Conservation (phyloP, 2,329 filamentous ascomycete species). For the Amauroascus niger region DNA sequence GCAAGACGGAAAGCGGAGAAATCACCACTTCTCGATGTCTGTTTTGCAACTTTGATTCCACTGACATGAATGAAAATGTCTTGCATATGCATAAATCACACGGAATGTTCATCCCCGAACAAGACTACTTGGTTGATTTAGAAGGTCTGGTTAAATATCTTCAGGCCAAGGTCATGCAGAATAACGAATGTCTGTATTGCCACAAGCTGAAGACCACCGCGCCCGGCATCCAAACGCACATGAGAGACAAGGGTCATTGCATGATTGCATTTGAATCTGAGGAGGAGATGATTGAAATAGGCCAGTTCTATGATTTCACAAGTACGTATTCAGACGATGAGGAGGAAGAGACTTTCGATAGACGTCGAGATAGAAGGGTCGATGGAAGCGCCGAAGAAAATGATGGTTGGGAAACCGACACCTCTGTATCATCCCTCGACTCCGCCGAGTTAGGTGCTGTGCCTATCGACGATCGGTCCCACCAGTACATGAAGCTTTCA, state of each 20-base stretch:
- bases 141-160: slow-evolving; percentile 72
- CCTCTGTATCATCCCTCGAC: slow-evolving; percentile 75
- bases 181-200: slow-evolving; percentile 80
- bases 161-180: slow-evolving; percentile 66
- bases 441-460: slow-evolving; percentile 74
- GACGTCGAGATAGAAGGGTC: slow-evolving; percentile 25
- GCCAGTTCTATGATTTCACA: slow-evolving; percentile 94
- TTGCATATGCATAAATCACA: slow-evolving; percentile 87
- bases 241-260: slow-evolving; percentile 94
- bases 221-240: slow-evolving; percentile 82
- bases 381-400: slow-evolving; percentile 48
- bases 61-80: slow-evolving; percentile 64
- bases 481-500: slow-evolving; percentile 62
- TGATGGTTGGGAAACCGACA: slow-evolving; percentile 93
- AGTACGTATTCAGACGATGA: slow-evolving; percentile 84
- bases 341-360: slow-evolving; percentile 46
- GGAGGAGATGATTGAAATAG: slow-evolving; percentile 84
- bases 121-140: slow-evolving; percentile 68
- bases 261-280: slow-evolving; percentile 88
- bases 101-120: slow-evolving; percentile 93
- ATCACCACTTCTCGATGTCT: slow-evolving; percentile 51
- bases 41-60: slow-evolving; percentile 84
- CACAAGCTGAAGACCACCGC: slow-evolving; percentile 70
- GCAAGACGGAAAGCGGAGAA: slow-evolving; percentile 39
- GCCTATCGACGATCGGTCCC: slow-evolving; percentile 60